These are phyloP conservation scores for Penicillium corylophilum DNA, from an alignment of 2,329 filamentous ascomycete genomes.

Conservation along the genomic window DNA sequence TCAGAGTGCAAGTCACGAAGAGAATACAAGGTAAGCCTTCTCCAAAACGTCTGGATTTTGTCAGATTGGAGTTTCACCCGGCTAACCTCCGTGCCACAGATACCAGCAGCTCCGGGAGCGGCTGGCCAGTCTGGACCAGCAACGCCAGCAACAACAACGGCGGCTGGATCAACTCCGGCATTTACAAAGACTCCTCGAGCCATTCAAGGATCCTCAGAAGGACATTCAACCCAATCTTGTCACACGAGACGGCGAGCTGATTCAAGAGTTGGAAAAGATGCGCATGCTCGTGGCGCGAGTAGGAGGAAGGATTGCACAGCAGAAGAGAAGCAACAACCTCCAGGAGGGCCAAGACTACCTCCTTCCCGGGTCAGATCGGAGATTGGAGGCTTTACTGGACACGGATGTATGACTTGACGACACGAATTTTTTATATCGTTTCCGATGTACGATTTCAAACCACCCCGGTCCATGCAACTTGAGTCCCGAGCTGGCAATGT, in stretches of 20 bases:
- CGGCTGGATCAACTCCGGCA: conserved; percentile 50
- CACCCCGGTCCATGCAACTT: background rate
- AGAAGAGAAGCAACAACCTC: conserved; percentile 16
- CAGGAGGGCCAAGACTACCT: conserved; percentile 21
- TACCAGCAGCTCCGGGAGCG: conserved; percentile 44
- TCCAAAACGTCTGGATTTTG: background rate
- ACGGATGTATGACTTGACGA: conserved; percentile 31
- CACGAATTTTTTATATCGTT: background rate
- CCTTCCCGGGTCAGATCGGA: conserved; percentile 31
- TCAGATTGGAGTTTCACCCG: conserved; percentile 21
- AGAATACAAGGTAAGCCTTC: conserved; percentile 32
- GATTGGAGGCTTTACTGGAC: conserved; percentile 39
- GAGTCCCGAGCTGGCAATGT: conserved; percentile 1
- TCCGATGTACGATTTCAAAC: too few relatives aligned
- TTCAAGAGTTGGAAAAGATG: conserved; percentile 51
- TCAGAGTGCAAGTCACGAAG: conserved; percentile 31
- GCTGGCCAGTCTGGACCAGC: conserved; percentile 47
- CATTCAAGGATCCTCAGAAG: conserved; percentile 50
- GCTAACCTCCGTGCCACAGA: conserved; percentile 31
- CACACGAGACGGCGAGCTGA: conserved; percentile 52
- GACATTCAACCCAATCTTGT: conserved; percentile 57
- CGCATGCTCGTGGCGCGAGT: conserved; percentile 48
- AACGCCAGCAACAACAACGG: conserved; percentile 46
- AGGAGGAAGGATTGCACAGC: conserved; percentile 37
- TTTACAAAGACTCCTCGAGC: conserved; percentile 48